Percentiles rank a stretch among this genome's conserved stretches.
Conservation (phyloP, 371 early-diverging fungal genomes). For the Nematocida ironsii region DNA sequence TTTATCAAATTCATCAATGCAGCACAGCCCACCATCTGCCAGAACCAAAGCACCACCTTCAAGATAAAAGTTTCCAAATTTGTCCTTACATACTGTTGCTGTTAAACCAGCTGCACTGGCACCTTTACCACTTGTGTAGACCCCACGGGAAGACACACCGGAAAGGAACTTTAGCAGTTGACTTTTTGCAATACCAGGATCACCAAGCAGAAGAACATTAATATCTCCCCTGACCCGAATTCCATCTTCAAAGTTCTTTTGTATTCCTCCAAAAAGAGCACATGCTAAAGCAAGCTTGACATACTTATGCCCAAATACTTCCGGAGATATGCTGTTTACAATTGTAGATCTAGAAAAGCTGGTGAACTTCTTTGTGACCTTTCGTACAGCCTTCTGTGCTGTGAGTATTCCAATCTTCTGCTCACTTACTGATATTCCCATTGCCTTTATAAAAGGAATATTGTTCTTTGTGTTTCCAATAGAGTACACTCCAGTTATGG, state of each 20-base stretch:
- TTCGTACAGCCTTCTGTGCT: constrained; percentile 39
- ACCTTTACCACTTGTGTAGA: constrained; percentile 83
- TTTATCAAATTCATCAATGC: constrained; percentile 99
- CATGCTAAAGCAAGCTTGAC: constrained; percentile 95
- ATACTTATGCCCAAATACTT: constrained; percentile 72
- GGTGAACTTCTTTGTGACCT: constrained; percentile 61
- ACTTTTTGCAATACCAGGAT: constrained; percentile 97
- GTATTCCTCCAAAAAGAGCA: constrained; percentile 92
- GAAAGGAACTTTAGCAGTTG: constrained; percentile 97
- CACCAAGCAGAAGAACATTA: constrained; percentile 93
- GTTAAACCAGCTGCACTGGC: constrained; percentile 82
- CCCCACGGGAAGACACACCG: constrained; percentile 85
- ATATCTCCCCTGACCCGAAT: constrained; percentile 95
- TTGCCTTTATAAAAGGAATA: constrained; percentile 71
- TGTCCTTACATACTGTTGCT: constrained; percentile 76
- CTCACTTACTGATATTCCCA: constrained; percentile 33
- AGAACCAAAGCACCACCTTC: constrained; percentile 99
- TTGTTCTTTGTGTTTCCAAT: constrained; percentile 72
- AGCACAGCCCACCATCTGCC: constrained; percentile 96
- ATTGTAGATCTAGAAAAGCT: constrained; percentile 82
- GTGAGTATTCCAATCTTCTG: constrained; percentile 3
- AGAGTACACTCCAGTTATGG: constrained; percentile 89
- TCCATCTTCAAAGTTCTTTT: constrained; percentile 86
- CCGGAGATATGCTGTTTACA: constrained; percentile 66
- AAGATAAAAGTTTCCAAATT: constrained; percentile 85